phyloP scores from a whole-genome alignment of 805 yeast species.

The Sporopachydermia lactativora region DNA sequence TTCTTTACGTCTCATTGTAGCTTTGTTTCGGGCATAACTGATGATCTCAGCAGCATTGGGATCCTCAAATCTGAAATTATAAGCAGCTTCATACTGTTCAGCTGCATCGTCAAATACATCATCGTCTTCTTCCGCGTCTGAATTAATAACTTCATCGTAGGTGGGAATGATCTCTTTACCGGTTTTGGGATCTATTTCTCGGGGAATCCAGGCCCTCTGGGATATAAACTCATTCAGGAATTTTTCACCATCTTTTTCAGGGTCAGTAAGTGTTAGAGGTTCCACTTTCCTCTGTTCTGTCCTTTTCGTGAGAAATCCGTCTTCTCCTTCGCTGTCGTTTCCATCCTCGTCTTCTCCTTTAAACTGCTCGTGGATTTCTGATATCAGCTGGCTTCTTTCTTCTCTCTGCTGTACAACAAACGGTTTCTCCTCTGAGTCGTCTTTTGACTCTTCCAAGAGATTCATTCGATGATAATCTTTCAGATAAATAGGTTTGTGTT shows the following conservation, averaged over 20 bases:
- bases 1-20: conserved; percentile 74
- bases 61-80: conserved; percentile 91
- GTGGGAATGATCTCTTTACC: conserved; percentile 23
- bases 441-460: conserved; percentile 36
- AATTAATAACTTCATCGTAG: conserved; percentile 23
- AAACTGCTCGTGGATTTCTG: conserved; percentile 64
- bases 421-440: conserved; percentile 50
- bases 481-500: conserved; percentile 66
- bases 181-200: conserved; percentile 42
- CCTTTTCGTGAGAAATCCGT: conserved; percentile 48
- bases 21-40: conserved; percentile 86
- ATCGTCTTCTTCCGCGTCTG: conserved; percentile 46
- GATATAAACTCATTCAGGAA: conserved; percentile 64
- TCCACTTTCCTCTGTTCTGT: conserved; percentile 23
- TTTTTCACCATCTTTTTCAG: conserved; percentile 43
- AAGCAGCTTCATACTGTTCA: conserved; percentile 82
- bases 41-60: conserved; percentile 83
- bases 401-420: conserved; percentile 64
- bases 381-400: conserved; percentile 56
- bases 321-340: conserved; percentile 30
- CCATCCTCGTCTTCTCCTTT: conserved; percentile 30
- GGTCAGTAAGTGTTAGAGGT: conserved; percentile 44
- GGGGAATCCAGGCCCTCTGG: conserved; percentile 84
- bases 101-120: conserved; percentile 87
- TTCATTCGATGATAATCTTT: conserved; percentile 88